Percentiles rank a stretch among this genome's conserved stretches.
These are phyloP conservation scores for Tardiomyces depauwii DNA, from an alignment of 1,139 yeast species.

Conservation along the genomic window DNA sequence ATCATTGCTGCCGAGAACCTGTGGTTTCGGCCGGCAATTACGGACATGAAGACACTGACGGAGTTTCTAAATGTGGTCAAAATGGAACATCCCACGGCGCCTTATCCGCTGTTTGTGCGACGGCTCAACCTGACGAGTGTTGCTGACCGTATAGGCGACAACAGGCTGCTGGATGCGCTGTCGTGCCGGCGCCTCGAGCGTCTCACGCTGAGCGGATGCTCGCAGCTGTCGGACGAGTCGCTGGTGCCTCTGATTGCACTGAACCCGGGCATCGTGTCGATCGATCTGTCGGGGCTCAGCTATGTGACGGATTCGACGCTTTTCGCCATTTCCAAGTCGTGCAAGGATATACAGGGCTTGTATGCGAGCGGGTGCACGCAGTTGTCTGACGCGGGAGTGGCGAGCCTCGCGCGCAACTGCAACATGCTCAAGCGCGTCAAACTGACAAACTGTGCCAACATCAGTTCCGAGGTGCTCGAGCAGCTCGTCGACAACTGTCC, in stretches of 20 bases:
- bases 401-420: slow-evolving; percentile 48
- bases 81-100: slow-evolving; percentile 26
- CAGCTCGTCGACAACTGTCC: slow-evolving; percentile 61
- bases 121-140: slow-evolving; percentile 73
- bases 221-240: slow-evolving; percentile 48
- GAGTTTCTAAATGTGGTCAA: slow-evolving; percentile 15
- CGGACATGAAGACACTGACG: slow-evolving; percentile 40
- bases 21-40: slow-evolving; percentile 81
- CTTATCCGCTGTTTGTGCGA: slow-evolving; percentile 63
- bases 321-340: slow-evolving; percentile 54
- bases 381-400: slow-evolving; percentile 58
- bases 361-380: slow-evolving; percentile 78
- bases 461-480: slow-evolving; percentile 59
- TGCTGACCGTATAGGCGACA: slow-evolving; percentile 57
- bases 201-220: slow-evolving; percentile 73
- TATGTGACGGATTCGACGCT: slow-evolving; percentile 59
- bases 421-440: slow-evolving; percentile 75
- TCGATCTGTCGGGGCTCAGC: slow-evolving; percentile 82
- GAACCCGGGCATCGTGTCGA: slow-evolving; percentile 67
- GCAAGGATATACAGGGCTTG: slow-evolving; percentile 75
- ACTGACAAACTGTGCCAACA: slow-evolving; percentile 56
- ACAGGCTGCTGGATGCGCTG: slow-evolving; percentile 28
- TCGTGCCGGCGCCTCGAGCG: slow-evolving; percentile 69
- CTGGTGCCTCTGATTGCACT: slow-evolving; percentile 50
- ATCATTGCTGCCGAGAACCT: slow-evolving; percentile 66